These are phyloP conservation scores for Macrolepiota albuminosa DNA, from an alignment of 768 basidiomycete genomes.

Conservation along the genomic window DNA sequence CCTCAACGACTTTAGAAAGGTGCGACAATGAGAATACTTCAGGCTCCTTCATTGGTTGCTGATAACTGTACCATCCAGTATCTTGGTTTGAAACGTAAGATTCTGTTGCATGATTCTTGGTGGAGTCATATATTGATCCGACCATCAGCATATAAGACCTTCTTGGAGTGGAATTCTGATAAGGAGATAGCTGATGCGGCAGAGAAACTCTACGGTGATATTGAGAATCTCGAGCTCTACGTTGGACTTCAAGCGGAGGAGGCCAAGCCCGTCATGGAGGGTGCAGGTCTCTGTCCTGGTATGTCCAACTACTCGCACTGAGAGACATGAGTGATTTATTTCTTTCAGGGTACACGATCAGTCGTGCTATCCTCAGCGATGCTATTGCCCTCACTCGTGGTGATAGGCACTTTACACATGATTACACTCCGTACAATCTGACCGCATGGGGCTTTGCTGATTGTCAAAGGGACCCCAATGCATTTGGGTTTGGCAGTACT, in stretches of 20 bases:
- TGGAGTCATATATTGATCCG: neutral
- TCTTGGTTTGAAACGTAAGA: slow-evolving; percentile 70
- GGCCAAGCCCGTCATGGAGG: slow-evolving; percentile 67
- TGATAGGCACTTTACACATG: slow-evolving; percentile 77
- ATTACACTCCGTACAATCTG: slow-evolving; percentile 76
- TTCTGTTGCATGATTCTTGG: neutral
- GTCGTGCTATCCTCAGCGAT: slow-evolving; percentile 81
- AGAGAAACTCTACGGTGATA: slow-evolving; percentile 72
- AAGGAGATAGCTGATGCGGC: slow-evolving; percentile 65
- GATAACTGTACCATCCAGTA: slow-evolving; percentile 34
- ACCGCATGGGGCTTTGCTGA: slow-evolving; percentile 85
- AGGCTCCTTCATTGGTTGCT: neutral
- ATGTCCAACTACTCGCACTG: slow-evolving; percentile 6
- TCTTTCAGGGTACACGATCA: slow-evolving; percentile 66
- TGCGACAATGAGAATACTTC: slow-evolving; percentile 14
- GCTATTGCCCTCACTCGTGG: slow-evolving; percentile 85
- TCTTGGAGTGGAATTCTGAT: slow-evolving; percentile 80
- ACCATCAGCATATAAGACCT: slow-evolving; percentile 53
- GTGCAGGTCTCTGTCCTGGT: slow-evolving; percentile 85
- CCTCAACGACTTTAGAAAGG: slow-evolving; percentile 78
- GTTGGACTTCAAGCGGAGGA: slow-evolving; percentile 79
- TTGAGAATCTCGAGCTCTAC: slow-evolving; percentile 77
- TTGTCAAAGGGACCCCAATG: slow-evolving; percentile 68
- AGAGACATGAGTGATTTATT: neutral
- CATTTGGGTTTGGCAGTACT: slow-evolving; percentile 72